Percentiles rank a stretch among this genome's conserved stretches.
phyloP scores from a whole-genome alignment of 2,329 filamentous ascomycete genomes.

The Beauveria sp. region DNA sequence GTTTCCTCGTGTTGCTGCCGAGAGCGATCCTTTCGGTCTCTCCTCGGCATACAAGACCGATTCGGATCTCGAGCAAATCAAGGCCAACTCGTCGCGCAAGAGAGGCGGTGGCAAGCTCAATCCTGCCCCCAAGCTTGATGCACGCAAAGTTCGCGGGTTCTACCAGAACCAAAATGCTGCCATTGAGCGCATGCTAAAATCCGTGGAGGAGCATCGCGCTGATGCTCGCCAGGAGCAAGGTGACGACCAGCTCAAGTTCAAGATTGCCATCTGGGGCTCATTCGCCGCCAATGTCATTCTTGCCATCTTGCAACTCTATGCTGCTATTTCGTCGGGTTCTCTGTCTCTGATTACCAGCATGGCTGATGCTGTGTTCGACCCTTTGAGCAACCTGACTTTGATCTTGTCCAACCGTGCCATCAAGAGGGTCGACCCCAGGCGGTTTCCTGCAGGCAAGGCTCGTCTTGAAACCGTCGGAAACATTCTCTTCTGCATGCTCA shows the following conservation, averaged over 20 bases:
- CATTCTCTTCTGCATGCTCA: slow-evolving; percentile 92
- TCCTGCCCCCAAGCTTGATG: slow-evolving; percentile 23
- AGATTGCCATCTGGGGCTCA: slow-evolving; percentile 57
- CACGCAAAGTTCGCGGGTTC: slow-evolving; percentile 64
- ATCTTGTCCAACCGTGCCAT: slow-evolving; percentile 85
- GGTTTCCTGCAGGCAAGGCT: slow-evolving; percentile 87
- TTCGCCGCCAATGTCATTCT: slow-evolving; percentile 77
- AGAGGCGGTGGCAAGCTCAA: slow-evolving; percentile 40
- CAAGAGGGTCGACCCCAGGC: slow-evolving; percentile 72
- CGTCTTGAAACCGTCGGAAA: slow-evolving; percentile 94
- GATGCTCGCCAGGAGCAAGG: slow-evolving; percentile 73
- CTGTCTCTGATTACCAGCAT: slow-evolving; percentile 95
- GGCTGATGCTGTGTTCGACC: slow-evolving; percentile 93
- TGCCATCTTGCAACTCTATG: slow-evolving; percentile 78
- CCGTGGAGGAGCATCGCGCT: slow-evolving; percentile 81
- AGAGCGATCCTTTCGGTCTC: slow-evolving; percentile 76
- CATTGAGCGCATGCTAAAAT: slow-evolving; percentile 85
- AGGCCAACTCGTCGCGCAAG: slow-evolving; percentile 73
- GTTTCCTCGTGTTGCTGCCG: slow-evolving; percentile 50
- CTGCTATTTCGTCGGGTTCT: slow-evolving; percentile 78
- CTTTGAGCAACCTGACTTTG: slow-evolving; percentile 77
- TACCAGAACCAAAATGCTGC: slow-evolving; percentile 89
- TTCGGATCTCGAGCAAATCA: slow-evolving; percentile 68
- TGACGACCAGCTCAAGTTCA: slow-evolving; percentile 71
- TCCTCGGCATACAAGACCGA: slow-evolving; percentile 69